Conservation (phyloP, 106 monocot genomes). For the Dioscorea dumetorum region DNA sequence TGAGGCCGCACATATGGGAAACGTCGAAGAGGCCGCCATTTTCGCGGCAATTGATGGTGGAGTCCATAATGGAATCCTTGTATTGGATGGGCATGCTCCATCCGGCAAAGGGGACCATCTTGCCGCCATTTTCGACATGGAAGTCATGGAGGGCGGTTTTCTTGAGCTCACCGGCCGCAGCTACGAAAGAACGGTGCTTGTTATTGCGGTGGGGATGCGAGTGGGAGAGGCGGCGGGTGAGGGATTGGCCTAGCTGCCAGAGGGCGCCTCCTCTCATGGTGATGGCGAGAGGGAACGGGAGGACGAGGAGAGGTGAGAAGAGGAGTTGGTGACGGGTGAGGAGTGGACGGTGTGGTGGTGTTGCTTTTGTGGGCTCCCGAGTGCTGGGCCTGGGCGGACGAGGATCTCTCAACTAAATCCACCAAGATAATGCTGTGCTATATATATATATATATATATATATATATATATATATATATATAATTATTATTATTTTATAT, state of each 20-base stretch:
- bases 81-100: conserved; percentile 99
- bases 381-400: no score
- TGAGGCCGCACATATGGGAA: conserved; percentile 99
- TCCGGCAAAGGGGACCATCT: conserved; percentile 97
- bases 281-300: no score
- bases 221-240: conserved; percentile 28
- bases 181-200: conserved; percentile 10
- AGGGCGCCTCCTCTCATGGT: conserved; percentile 4
- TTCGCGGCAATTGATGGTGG: conserved; percentile 77
- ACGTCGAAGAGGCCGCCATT: conserved; percentile 89
- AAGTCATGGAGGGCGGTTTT: conserved; percentile 84
- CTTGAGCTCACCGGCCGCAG: conserved; percentile 52
- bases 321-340: no score
- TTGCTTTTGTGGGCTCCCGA: no score
- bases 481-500: no score
- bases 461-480: no score
- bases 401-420: no score
- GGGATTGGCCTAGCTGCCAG: conserved; percentile 36
- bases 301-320: no score
- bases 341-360: no score
- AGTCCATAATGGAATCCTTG: conserved; percentile 96
- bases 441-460: no score
- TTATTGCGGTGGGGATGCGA: conserved; percentile 5
- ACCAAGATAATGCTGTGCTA: no score
- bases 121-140: conserved; percentile 81